These are phyloP conservation scores for Middelhovenomyces tepae DNA, from an alignment of 805 yeast species.

Conservation along the genomic window DNA sequence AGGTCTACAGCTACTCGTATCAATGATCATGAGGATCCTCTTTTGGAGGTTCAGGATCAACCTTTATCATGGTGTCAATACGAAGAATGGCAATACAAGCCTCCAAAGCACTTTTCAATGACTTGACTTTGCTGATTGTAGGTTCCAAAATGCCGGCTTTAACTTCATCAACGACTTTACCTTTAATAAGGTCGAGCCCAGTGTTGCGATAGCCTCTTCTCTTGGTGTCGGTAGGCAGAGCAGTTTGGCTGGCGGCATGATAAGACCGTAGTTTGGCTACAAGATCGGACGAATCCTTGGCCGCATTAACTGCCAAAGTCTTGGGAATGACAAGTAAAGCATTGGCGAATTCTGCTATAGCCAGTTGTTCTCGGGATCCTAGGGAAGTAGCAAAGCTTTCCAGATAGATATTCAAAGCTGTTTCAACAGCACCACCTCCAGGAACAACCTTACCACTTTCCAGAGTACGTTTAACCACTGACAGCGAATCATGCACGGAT, in stretches of 20 bases:
- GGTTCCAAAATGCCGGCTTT: slow-evolving; percentile 91
- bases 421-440: slow-evolving; percentile 99
- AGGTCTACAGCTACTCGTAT: not conserved
- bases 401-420: slow-evolving; percentile 87
- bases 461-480: slow-evolving; percentile 90
- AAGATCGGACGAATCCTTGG: slow-evolving; percentile 90
- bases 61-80: slow-evolving; percentile 96
- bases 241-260: slow-evolving; percentile 90
- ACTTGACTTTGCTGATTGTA: slow-evolving; percentile 82
- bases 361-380: slow-evolving; percentile 94
- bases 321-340: slow-evolving; percentile 89
- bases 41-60: slow-evolving; percentile 75
- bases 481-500: slow-evolving; percentile 86
- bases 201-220: slow-evolving; percentile 80
- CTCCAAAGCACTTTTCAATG: slow-evolving; percentile 91
- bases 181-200: slow-evolving; percentile 86
- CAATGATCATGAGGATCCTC: slow-evolving; percentile 88
- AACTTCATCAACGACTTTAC: slow-evolving; percentile 82
- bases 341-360: slow-evolving; percentile 94
- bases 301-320: slow-evolving; percentile 94
- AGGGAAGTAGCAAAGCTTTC: slow-evolving; percentile 97
- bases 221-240: slow-evolving; percentile 73
- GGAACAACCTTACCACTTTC: slow-evolving; percentile 94
- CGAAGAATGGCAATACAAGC: slow-evolving; percentile 96
- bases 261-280: slow-evolving; percentile 93